Base-by-base conservation (phyloP, 306 rosid species). In the Acacia acuminata region DNA sequence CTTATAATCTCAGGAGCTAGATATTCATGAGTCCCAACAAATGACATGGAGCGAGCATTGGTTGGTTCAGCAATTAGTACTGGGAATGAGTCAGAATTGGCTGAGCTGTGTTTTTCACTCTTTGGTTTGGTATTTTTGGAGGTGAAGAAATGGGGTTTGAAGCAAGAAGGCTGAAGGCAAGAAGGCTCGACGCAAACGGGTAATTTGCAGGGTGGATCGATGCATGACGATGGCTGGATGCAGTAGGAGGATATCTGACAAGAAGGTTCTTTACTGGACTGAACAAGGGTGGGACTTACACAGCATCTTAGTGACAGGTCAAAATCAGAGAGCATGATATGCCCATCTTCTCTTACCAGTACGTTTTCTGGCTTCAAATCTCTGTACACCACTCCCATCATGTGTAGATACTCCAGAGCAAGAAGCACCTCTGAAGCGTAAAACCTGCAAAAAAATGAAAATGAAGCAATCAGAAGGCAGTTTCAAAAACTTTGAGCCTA, bases 311-410 rank as follows among this genome's bases (percentile, higher is more conserved):
- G 79, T 9, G 93, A 90, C 19, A 90, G 81, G 74, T 90, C 93
- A 53, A 90, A 90, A 79, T 90, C 93, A 42, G 91, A 86, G 22
- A 90, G 90, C 93, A 90, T 90, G 81, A 90, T 88, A 70, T 90
- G 93, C 2, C 93, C 93, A 48, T 90, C 93, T 73, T 88, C 88
- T 77, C 93, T 80, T 56, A 90, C 91, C 32, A 90, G 78, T 30
- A 90, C 93, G 73, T 90, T 88, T 73, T 90, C 91, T 11, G 93
- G 91, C 69, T 90, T 90, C 36, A 90, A 61, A 80, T 88, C 93
- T 75, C 93, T 83, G 80, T 90, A 90, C 73, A 90, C 91, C 75
- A 90, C 93, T 45, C 93, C 93, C 93, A 90, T 88, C 93, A 90
- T 90, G 88, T 90, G 93, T 38, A 90, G 81, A 68, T 90, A 90